Percentiles rank a stretch among this genome's conserved stretches.
Evolutionary conservation across 2,329 filamentous ascomycete species (phyloP).

Genomic region (Diaporthe citriasiana): DNA sequence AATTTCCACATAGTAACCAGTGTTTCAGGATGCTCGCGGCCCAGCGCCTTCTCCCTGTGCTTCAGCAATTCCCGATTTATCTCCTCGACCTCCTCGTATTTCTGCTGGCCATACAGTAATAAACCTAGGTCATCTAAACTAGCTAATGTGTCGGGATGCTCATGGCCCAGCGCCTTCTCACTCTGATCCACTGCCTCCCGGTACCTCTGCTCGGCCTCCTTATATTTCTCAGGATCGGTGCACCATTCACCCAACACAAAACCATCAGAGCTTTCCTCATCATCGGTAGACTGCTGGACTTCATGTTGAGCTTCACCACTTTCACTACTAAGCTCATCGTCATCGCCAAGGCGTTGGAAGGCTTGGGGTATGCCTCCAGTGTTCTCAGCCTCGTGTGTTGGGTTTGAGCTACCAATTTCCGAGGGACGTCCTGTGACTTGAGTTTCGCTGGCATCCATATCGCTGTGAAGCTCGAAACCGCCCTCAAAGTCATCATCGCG

Average conservation of each 20-base stretch:
- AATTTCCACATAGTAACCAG: background rate
- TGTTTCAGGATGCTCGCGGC: background rate
- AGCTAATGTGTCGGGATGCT: background rate
- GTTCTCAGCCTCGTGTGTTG: background rate
- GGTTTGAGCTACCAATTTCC: background rate
- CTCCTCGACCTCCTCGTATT: background rate
- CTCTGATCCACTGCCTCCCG: background rate
- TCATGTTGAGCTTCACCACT: background rate
- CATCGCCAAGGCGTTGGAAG: background rate
- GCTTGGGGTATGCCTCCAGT: background rate
- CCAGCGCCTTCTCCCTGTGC: background rate
- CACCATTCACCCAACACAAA: background rate
- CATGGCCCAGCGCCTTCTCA: background rate
- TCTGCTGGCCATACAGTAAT: no score
- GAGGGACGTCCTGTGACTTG: background rate
- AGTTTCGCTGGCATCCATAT: background rate
- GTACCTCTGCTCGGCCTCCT: background rate
- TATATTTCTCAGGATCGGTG: background rate
- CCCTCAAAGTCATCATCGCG: conserved; percentile 19
- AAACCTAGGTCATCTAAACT: no score
- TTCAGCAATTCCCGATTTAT: background rate
- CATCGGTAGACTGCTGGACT: background rate
- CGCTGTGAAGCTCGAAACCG: background rate
- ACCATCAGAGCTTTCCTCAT: no score
- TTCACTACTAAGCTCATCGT: background rate